A percentile compares a stretch with the other conserved stretches of the same genome.
Conservation (phyloP, 2,329 filamentous ascomycete genomes). For the Hypoxylon sp. region DNA sequence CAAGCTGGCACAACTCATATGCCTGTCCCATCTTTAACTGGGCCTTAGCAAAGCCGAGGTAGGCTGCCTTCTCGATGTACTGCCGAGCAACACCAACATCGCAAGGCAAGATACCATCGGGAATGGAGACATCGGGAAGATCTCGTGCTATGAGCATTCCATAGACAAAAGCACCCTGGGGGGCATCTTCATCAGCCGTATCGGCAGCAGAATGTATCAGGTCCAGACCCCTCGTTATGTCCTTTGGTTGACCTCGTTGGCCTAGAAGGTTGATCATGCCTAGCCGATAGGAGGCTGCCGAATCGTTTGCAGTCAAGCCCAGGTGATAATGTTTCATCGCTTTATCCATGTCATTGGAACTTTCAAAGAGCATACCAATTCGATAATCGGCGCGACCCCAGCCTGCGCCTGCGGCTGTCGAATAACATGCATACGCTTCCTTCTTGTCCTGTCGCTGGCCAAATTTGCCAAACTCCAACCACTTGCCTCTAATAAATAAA, state of each 20-base stretch:
- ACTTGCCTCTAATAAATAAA: conserved; percentile 94
- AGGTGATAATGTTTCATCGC: conserved; percentile 91
- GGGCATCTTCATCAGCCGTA: conserved; percentile 93
- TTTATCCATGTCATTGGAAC: conserved; percentile 91
- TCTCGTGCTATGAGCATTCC: conserved; percentile 95
- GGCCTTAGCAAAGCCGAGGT: conserved; percentile 94
- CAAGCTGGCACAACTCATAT: conserved; percentile 93
- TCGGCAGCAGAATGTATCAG: conserved; percentile 88
- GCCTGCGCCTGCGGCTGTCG: conserved; percentile 85
- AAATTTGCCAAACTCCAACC: conserved; percentile 98
- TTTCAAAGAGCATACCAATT: conserved; percentile 98
- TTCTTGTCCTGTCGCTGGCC: conserved; percentile 92
- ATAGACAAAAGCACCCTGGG: conserved; percentile 94
- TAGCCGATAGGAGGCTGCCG: conserved; percentile 86
- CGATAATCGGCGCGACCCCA: conserved; percentile 93
- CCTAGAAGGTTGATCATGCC: conserved; percentile 98
- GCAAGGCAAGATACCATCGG: conserved; percentile 76
- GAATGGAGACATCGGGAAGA: conserved; percentile 89
- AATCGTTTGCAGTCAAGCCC: conserved; percentile 85
- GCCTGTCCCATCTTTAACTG: conserved; percentile 98
- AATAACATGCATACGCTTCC: conserved; percentile 91
- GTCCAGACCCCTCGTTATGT: conserved; percentile 82
- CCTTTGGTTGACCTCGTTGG: conserved; percentile 90
- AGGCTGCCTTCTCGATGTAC: conserved; percentile 97
- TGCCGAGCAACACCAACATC: conserved; percentile 82